These are phyloP conservation scores for Botrytis fabae DNA, from an alignment of 2,329 filamentous ascomycete genomes.

Conservation along the genomic window DNA sequence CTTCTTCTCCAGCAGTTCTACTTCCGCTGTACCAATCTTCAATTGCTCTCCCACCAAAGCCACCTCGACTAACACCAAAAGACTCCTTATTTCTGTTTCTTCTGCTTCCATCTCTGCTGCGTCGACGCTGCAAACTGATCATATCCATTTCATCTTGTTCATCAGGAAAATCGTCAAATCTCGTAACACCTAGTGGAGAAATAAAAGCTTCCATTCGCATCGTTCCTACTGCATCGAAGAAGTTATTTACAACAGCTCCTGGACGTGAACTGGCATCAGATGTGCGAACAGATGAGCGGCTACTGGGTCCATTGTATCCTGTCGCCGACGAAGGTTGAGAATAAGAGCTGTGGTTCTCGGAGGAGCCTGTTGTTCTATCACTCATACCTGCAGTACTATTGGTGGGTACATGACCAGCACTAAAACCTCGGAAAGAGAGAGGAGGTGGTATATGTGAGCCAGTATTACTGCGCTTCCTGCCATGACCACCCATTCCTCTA, in stretches of 20 bases:
- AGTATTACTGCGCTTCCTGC: conserved; percentile 87
- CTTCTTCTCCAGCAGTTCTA: conserved; percentile 53
- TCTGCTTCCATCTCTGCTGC: conserved; percentile 36
- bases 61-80: conserved; percentile 33
- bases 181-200: conserved; percentile 51
- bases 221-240: conserved; percentile 87
- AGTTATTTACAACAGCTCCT: conserved; percentile 46
- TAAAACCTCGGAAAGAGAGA: conserved; percentile 77
- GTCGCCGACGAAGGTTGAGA: conserved; percentile 49
- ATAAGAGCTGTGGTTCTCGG: conserved; percentile 53
- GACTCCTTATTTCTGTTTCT: conserved; percentile 38
- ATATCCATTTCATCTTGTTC: conserved; percentile 41
- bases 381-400: conserved; percentile 61
- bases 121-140: conserved; percentile 33
- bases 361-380: conserved; percentile 56
- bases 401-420: conserved; percentile 42
- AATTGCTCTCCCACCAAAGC: conserved; percentile 42
- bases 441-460: conserved; percentile 71
- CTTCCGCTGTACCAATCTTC: conserved; percentile 53
- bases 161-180: conserved; percentile 39
- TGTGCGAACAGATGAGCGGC: conserved; percentile 40
- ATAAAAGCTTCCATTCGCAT: conserved; percentile 98
- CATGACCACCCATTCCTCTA: conserved; percentile 56
- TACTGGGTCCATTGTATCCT: conserved; percentile 46
- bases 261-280: conserved; percentile 39